Conservation (phyloP, 2,329 filamentous ascomycete genomes). For the Proliferodiscus dingleyae region DNA sequence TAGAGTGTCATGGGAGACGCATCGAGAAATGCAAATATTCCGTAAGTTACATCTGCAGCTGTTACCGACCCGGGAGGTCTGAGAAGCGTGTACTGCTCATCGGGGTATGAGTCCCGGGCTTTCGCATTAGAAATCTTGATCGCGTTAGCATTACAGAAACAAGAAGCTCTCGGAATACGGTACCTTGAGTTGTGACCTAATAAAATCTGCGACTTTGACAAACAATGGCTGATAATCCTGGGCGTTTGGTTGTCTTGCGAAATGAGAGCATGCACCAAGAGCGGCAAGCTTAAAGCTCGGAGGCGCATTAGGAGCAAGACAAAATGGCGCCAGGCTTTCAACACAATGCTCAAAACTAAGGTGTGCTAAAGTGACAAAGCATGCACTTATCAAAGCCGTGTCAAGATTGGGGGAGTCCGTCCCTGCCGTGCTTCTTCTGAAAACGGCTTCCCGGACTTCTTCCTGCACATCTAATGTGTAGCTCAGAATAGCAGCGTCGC, state of each 20-base stretch:
- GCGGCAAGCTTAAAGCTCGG: conserved; percentile 57
- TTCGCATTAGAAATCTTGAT: conserved; percentile 19
- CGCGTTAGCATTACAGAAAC: conserved; percentile 10
- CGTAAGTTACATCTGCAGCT: conserved; percentile 42
- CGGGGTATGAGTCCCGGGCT: conserved; percentile 25
- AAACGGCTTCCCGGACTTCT: conserved; percentile 62
- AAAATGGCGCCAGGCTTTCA: conserved; percentile 51
- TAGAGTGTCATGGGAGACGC: conserved; percentile 48
- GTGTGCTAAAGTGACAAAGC: conserved; percentile 60
- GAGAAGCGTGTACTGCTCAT: conserved; percentile 37
- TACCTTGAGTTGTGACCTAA: conserved; percentile 54
- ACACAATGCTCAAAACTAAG: conserved; percentile 56
- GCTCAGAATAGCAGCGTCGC: conserved; percentile 53
- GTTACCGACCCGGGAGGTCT: conserved; percentile 38
- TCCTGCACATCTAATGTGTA: conserved; percentile 67
- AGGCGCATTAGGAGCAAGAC: conserved; percentile 53
- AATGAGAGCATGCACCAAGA: conserved; percentile 58
- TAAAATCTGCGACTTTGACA: conserved; percentile 49
- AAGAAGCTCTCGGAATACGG: neutral
- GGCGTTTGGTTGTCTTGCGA: conserved; percentile 48
- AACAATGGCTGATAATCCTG: conserved; percentile 52
- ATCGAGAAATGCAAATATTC: conserved; percentile 53
- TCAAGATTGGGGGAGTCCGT: conserved; percentile 51
- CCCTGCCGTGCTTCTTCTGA: conserved; percentile 46
- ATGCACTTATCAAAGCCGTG: conserved; percentile 60